Evolutionary conservation across 768 basidiomycete genomes (phyloP).

Genomic region (Postia placenta): DNA sequence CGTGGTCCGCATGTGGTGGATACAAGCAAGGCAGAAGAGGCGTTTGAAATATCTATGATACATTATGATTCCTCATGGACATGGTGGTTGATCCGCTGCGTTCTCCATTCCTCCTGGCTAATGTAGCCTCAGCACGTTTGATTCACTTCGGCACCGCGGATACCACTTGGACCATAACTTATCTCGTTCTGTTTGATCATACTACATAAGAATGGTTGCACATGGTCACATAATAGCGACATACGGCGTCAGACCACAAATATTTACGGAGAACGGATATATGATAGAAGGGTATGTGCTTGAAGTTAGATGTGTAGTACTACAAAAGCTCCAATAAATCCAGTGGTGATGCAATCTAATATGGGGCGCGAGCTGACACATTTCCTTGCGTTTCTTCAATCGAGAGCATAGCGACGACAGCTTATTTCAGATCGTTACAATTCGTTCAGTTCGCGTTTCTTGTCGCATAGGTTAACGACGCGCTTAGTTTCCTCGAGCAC

Average conservation of each 20-base stretch:
- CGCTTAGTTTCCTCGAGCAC: conserved; percentile 40
- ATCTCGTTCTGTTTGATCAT: no score
- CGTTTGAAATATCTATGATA: background rate
- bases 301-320: background rate
- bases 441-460: conserved; percentile 33
- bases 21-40: conserved; percentile 35
- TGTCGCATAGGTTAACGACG: conserved; percentile 38
- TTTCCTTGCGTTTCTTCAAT: background rate
- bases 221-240: no score
- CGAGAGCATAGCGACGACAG: background rate
- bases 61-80: background rate
- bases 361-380: no score
- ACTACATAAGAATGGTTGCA: no score
- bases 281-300: background rate
- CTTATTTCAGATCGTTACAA: background rate
- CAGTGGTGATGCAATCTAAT: no score
- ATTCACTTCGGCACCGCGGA: no score
- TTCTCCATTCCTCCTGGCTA: no score
- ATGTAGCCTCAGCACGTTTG: no score
- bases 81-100: no score
- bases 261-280: background rate
- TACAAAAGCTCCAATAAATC: no score
- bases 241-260: background rate
- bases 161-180: no score
- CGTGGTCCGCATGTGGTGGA: conserved; percentile 62